Evolutionary conservation across 768 basidiomycete genomes (phyloP).

Genomic region (Psilocybe cyanescens): DNA sequence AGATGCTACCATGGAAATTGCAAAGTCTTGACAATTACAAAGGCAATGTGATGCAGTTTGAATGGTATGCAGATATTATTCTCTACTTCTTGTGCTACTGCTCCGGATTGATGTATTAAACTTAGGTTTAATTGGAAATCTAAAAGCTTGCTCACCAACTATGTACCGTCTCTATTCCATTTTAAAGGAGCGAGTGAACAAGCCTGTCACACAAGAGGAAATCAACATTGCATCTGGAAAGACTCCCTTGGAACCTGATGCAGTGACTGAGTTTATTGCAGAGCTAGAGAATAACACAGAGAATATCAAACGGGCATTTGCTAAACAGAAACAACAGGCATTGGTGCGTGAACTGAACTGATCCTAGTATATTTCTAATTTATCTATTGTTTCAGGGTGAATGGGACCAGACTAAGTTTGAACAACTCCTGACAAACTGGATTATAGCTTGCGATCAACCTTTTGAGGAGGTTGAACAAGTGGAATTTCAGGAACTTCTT

Average conservation of each 20-base stretch:
- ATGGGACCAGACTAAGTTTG: constrained; percentile 16
- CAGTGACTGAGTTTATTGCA: background rate
- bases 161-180: constrained; percentile 8
- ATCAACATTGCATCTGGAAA: constrained; percentile 7
- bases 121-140: constrained; percentile 7
- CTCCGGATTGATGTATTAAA: background rate
- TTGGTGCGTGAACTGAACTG: background rate
- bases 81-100: background rate
- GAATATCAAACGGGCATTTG: constrained; percentile 1
- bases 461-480: constrained; percentile 18
- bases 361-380: background rate
- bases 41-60: constrained; percentile 9
- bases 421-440: constrained; percentile 15
- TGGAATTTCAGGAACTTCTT: constrained; percentile 8
- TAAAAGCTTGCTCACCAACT: constrained; percentile 1
- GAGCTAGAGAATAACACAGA: background rate
- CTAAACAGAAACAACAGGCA: background rate
- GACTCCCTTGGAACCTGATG: background rate
- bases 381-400: background rate
- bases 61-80: constrained; percentile 9
- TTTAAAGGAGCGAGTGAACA: background rate
- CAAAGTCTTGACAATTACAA: constrained; percentile 13
- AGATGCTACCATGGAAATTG: constrained; percentile 18
- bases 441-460: constrained; percentile 19
- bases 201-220: background rate